These are phyloP conservation scores for Candida dubliniensis DNA, from an alignment of 1,139 yeast genomes.

Conservation along the genomic window DNA sequence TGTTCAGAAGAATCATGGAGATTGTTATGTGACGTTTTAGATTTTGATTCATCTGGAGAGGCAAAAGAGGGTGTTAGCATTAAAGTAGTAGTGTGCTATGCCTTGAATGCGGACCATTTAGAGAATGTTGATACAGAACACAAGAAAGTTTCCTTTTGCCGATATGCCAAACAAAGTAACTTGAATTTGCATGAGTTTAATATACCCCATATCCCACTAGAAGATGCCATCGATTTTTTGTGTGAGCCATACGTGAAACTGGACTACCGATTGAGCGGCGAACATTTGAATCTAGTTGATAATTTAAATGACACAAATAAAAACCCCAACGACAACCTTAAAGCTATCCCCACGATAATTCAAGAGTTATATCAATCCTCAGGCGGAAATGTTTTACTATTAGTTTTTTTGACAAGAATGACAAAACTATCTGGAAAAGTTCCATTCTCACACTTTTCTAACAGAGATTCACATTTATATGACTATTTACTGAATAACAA, in stretches of 20 bases:
- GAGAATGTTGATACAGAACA: slow-evolving; percentile 3
- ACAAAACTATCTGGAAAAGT: slow-evolving; percentile 11
- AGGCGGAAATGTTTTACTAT: slow-evolving; percentile 11
- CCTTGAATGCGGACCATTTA: slow-evolving; percentile 12
- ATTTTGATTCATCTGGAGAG: slow-evolving; percentile 11
- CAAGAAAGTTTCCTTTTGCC: slow-evolving; percentile 6
- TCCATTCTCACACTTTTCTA: slow-evolving; percentile 5
- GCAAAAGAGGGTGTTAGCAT: slow-evolving; percentile 5
- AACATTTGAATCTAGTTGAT: neutral
- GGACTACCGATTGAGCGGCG: neutral
- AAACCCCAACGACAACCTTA: neutral
- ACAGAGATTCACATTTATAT: slow-evolving; percentile 6
- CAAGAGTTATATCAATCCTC: slow-evolving; percentile 9
- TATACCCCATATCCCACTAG: slow-evolving; percentile 7
- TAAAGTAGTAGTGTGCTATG: slow-evolving; percentile 10
- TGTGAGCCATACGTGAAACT: slow-evolving; percentile 1
- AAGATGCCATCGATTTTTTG: slow-evolving; percentile 1
- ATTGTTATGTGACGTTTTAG: slow-evolving; percentile 30
- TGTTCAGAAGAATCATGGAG: slow-evolving; percentile 33
- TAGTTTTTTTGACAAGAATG: slow-evolving; percentile 9
- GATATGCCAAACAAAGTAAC: slow-evolving; percentile 8
- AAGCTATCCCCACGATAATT: neutral
- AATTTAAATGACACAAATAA: neutral
- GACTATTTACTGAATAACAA: slow-evolving; percentile 1
- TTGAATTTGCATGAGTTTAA: slow-evolving; percentile 7